phyloP scores from a whole-genome alignment of 1,139 yeast species.

The Scheffersomyces illinoinensis region DNA sequence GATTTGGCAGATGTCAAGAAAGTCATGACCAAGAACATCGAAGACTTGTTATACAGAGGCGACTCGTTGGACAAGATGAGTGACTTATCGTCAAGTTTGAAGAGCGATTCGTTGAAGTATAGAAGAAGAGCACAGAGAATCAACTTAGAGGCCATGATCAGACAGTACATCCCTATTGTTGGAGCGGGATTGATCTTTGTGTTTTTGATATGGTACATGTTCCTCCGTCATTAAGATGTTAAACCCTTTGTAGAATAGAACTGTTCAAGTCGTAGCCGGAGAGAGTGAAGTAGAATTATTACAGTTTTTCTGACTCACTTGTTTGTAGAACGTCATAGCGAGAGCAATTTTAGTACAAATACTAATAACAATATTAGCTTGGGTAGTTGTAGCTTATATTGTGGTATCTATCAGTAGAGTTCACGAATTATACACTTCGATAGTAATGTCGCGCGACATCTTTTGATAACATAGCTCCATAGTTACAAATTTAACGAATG shows the following conservation, averaged over 20 bases:
- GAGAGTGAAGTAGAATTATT: background rate
- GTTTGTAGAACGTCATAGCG: background rate
- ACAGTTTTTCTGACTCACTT: background rate
- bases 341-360: background rate
- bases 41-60: constrained; percentile 91
- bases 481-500: no score
- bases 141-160: constrained; percentile 82
- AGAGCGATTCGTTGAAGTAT: constrained; percentile 84
- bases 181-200: constrained; percentile 72
- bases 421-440: background rate
- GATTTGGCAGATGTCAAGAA: constrained; percentile 92
- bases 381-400: background rate
- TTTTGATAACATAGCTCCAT: background rate
- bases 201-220: constrained; percentile 81
- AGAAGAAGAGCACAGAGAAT: constrained; percentile 88
- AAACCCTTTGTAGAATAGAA: background rate
- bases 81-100: constrained; percentile 78
- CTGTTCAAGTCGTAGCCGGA: background rate
- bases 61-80: constrained; percentile 92
- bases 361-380: background rate
- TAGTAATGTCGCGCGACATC: background rate
- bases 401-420: background rate
- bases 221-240: constrained; percentile 31
- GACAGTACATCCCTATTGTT: constrained; percentile 86
- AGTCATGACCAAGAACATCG: constrained; percentile 95